Evolutionary conservation across 2,329 filamentous ascomycete genomes (phyloP).

Genomic region (Beauveria sp.): DNA sequence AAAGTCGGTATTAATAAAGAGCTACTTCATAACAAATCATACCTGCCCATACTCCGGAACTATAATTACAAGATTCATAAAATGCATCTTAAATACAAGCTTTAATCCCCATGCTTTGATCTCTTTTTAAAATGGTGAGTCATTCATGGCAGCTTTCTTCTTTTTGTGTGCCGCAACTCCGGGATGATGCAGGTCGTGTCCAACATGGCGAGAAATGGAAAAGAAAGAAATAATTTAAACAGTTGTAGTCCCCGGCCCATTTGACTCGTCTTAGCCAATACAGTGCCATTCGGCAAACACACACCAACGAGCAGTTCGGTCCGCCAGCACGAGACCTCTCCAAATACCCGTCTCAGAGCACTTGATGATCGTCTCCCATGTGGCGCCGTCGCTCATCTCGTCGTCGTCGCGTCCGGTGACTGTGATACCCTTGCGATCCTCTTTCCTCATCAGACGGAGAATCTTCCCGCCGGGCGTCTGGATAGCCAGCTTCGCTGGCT

Average conservation of each 20-base stretch:
- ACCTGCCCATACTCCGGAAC: conserved; percentile 5
- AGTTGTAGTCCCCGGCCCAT: no score
- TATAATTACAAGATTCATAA: conserved; percentile 10
- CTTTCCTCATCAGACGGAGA: conserved; percentile 75
- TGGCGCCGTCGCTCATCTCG: conserved; percentile 59
- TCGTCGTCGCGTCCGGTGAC: conserved; percentile 43
- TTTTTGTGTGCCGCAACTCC: conserved; percentile 6
- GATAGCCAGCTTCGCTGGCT: conserved; percentile 92
- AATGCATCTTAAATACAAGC: conserved; percentile 8
- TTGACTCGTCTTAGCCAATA: conserved; percentile 22
- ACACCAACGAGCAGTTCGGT: conserved; percentile 79
- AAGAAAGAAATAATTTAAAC: not conserved
- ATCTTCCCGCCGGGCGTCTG: conserved; percentile 95
- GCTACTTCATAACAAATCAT: not conserved
- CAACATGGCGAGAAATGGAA: conserved; percentile 4
- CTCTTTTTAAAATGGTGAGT: not conserved
- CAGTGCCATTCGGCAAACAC: conserved; percentile 87
- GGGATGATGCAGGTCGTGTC: conserved; percentile 9
- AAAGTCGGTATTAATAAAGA: conserved; percentile 6
- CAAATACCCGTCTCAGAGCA: conserved; percentile 75
- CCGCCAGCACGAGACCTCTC: conserved; percentile 74
- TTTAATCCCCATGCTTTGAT: not conserved
- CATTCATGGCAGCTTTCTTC: not conserved
- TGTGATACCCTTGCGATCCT: conserved; percentile 52
- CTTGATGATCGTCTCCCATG: conserved; percentile 88